phyloP scores from a whole-genome alignment of 108 stramenopile species.

The Mediolabrus comicus region DNA sequence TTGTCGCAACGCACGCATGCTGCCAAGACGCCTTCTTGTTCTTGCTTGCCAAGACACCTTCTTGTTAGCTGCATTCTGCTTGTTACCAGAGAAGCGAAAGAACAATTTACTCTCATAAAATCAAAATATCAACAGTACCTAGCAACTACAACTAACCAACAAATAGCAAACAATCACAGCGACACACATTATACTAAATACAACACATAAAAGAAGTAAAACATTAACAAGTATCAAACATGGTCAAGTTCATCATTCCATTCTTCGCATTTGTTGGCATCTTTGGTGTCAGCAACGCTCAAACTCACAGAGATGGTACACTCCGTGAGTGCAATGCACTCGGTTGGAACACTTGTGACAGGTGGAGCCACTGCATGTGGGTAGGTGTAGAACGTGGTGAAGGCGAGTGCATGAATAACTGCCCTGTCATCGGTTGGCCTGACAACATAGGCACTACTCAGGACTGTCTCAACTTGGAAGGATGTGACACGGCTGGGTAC shows the following conservation, averaged over 20 bases:
- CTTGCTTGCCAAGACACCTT: no score
- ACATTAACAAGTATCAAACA: no score
- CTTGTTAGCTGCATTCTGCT: no score
- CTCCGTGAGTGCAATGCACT: not conserved
- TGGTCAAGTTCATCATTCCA: not conserved
- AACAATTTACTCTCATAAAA: no score
- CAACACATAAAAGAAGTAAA: no score
- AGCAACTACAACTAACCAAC: no score
- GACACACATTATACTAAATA: no score
- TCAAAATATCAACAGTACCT: no score
- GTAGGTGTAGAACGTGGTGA: not conserved
- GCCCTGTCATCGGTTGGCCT: not conserved
- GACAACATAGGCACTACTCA: not conserved
- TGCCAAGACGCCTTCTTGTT: no score
- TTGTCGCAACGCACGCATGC: no score
- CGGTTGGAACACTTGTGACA: not conserved
- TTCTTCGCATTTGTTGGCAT: not conserved
- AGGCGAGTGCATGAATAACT: not conserved
- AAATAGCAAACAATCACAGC: no score
- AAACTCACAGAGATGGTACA: not conserved
- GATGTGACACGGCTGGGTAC: not conserved
- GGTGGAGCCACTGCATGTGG: not conserved
- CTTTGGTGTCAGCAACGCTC: not conserved
- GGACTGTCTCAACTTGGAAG: not conserved
- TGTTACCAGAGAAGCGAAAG: no score